phyloP scores from a whole-genome alignment of 306 rosid genomes.

The Abrus precatorius region DNA sequence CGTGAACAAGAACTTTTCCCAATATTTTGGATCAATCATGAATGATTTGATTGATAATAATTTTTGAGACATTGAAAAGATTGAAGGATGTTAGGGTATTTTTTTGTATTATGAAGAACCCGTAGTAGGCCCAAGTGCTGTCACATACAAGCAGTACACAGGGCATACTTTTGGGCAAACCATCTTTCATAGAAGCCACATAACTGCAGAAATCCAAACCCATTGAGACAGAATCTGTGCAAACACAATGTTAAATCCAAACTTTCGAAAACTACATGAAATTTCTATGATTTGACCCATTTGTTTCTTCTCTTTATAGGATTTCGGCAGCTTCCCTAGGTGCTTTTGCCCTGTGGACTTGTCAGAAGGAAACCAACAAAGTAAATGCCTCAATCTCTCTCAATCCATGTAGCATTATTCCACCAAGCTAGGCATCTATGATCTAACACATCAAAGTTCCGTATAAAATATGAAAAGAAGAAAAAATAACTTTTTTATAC shows the following conservation, averaged over 20 bases:
- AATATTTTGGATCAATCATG: background rate
- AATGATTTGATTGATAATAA: slow-evolving; percentile 10
- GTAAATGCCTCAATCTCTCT: background rate
- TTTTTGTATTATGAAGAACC: background rate
- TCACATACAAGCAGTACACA: background rate
- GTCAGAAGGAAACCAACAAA: slow-evolving; percentile 28
- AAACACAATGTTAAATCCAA: slow-evolving; percentile 50
- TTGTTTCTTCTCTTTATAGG: slow-evolving; percentile 39
- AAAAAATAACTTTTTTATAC: background rate
- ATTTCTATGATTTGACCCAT: slow-evolving; percentile 49
- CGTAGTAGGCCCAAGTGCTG: slow-evolving; percentile 17
- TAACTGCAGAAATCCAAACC: slow-evolving; percentile 37
- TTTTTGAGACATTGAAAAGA: background rate
- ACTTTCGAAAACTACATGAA: slow-evolving; percentile 51
- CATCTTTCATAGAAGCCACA: slow-evolving; percentile 50
- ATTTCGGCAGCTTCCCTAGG: slow-evolving; percentile 50
- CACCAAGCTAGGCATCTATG: background rate
- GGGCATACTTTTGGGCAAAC: slow-evolving; percentile 21
- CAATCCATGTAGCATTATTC: slow-evolving; percentile 5
- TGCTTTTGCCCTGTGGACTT: slow-evolving; percentile 1
- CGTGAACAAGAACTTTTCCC: background rate
- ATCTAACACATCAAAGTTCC: background rate
- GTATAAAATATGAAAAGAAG: background rate
- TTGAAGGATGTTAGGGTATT: background rate
- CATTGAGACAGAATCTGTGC: slow-evolving; percentile 28